Evolutionary conservation across 148 eudicot genomes (phyloP).

Genomic region (Mesembryanthemum crystallinum): DNA sequence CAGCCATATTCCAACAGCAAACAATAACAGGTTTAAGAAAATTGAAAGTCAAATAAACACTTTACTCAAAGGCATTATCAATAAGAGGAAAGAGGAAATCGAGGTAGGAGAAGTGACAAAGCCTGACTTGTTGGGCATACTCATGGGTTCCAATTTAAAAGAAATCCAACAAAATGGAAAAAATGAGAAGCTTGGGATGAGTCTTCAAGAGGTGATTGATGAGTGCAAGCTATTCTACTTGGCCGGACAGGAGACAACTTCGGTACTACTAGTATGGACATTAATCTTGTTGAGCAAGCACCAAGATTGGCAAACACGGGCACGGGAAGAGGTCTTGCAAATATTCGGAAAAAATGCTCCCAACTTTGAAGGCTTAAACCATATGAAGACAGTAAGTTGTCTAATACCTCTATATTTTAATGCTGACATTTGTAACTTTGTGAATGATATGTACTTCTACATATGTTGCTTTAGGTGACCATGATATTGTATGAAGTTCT

Average conservation of each 20-base stretch:
- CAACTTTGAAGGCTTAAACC: not conserved
- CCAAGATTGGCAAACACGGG: not conserved
- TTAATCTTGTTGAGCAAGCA: not conserved
- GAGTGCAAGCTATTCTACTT: slow-evolving; percentile 33
- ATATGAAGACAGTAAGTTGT: not conserved
- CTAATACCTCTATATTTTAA: not conserved
- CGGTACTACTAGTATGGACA: not conserved
- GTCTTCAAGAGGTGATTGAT: slow-evolving; percentile 31
- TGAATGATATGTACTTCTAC: not conserved
- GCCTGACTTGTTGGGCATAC: slow-evolving; percentile 29
- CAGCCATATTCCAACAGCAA: slow-evolving; percentile 30
- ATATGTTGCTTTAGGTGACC: not conserved
- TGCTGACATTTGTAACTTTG: too few species aligned
- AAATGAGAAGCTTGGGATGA: slow-evolving; percentile 17
- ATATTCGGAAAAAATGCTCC: not conserved
- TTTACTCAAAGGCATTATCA: slow-evolving; percentile 15
- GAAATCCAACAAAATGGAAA: slow-evolving; percentile 19
- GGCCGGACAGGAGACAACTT: slow-evolving; percentile 36
- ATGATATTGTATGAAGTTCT: slow-evolving; percentile 15
- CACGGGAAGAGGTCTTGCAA: slow-evolving; percentile 1
- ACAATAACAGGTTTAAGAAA: slow-evolving; percentile 24
- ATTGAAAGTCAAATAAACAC: slow-evolving; percentile 19
- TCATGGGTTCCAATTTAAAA: slow-evolving; percentile 26
- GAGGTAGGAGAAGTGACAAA: slow-evolving; percentile 22
- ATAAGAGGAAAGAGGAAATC: slow-evolving; percentile 24